Base-by-base conservation (phyloP, 331 rosid genomes). In the Ulmus americana region DNA sequence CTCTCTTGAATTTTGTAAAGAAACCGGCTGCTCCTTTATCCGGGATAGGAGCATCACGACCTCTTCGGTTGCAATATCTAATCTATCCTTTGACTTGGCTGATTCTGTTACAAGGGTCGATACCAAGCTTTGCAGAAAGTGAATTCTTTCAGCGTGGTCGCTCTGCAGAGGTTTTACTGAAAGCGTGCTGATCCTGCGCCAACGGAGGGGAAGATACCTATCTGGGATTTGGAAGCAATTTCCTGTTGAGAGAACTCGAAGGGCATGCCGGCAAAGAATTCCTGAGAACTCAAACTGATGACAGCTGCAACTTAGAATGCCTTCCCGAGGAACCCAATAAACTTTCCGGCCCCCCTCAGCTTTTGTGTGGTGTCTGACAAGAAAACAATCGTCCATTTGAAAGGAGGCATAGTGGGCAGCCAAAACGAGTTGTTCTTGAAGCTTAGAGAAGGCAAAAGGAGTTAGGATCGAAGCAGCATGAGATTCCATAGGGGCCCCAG, bases 401-500 rank as follows among this genome's bases (percentile, higher is more conserved):
- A 91, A 91, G 8, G 89, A 88, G 8, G 97, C 97, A 70, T 88
- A 91, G 77, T 91, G 95, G 44, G 96, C 95, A 51, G 97, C 97
- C 92, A 91, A 78, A 60, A 91, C 97, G 59, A 91, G 94, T 74
- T 91, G 95, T 73, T 91, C 97, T 77, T 88, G 97, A 71, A 91
- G 96, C 86, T 88, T 91, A 14, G 94, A 88, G 67, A 91, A 91
- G 76, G 97, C 95, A 71, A 79, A 86, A 53, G 97, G 97, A 58
- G 97, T 91, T 65, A 91, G 90, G 55, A 86, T 62, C 9, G 94
- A 71, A 56, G 95, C 96, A 16, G 97, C 97, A 16, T 88, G 96
- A 4, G 97, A 91, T 73, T 91, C 97, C 97, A 91, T 91, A 5
- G 97, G 97, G 18, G 97, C 97, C 69, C 97, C 97, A 45, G 97